Base-by-base conservation (phyloP, 2,329 filamentous ascomycete genomes). In the Coniochaeta sp. region DNA sequence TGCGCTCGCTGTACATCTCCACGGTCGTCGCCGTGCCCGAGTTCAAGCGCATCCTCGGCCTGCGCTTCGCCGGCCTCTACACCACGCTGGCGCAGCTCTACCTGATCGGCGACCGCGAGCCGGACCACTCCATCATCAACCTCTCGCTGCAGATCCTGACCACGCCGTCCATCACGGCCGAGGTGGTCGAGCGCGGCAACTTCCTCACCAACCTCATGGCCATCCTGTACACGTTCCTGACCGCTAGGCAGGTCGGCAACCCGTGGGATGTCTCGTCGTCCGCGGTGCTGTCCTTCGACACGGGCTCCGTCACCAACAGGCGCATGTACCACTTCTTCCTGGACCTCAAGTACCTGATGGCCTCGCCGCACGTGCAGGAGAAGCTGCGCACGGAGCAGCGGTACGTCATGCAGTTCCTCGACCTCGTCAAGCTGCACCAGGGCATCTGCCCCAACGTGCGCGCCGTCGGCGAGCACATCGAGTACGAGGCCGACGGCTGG, bases 401-500 rank as follows among this genome's bases (percentile, higher is more conserved):
- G 61, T 99, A 99, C 69, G 81, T 97, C 59, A 81, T 96, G 72
- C 96, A 99, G 69, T 99, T 98, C 74, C 79, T 99, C 52, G 96
- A 99, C 70, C 80, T 99, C 17, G 91, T 96, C 64, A 97, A 97
- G 73, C 82, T 99, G 54, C 93, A 97, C 65, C 96, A 99, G 75
- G 93, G 95, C 30, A 97, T 99, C 60, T 97, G 93, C 67, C 95
- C 95, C 1, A 99, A 98, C 68, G 81, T 93, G 54, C 85, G 96
- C 63, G 95, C 93, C 2, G 85, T 97, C 24, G 92, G 93, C 17
- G 95, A 98, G 70, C 95, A 99, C 72, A 90, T 99, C 34, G 96
- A 99, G 73, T 99, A 98, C 70, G 95, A 99, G 74, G 96, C 93
- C 1, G 96, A 99, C 74, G 90, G 91, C 22, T 99, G 95, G 95